Base-by-base conservation (phyloP, 2,329 filamentous ascomycete species). In the Zopfia rhizophila region DNA sequence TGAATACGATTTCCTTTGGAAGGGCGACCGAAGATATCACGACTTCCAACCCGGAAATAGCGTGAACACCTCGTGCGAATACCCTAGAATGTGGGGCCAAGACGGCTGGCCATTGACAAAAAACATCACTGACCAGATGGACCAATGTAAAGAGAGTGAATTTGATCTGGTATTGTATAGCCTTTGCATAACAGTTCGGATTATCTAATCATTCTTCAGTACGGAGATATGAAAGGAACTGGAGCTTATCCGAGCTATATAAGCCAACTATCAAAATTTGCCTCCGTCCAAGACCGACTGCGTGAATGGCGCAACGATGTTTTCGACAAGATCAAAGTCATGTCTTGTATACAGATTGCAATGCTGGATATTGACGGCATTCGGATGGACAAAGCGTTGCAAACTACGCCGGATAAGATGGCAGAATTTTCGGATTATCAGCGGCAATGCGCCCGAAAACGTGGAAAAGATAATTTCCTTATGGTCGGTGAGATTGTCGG, bases 361-460 rank as follows among this genome's bases (percentile, higher is more conserved):
- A 81, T 78, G 51, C 73, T 88, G n/a, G 85, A 87, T 58, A 81
- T 88, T 43, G 85, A 88, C 58, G 85, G 84, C 0, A 86, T 84
- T 59, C 80, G 85, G 40, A 84, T 85, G 66, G 85, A 88, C 69
- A 88, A 88, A 66, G 85, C 83, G 2, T 80, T 82, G 12, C 84
- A 86, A 58, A 78, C 82, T 10, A 86, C 84, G 0, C 77, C 85
- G 5, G 85, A 87, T 59, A 78, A 83, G 1, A 75, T 84, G 46
- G 83, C 77, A 5, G 77, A 82, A 32, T 86, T 83, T 62, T 83
- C 82, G 14, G 70, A 75, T 14, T 75, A 77, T 6, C 80, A 85
- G 59, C 75, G 84, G 24, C 70, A 78, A 29, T 87, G 84, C 61
- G 84, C 84, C 8, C 65, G 70, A 5, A 64, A 69, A 13, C 70